Evolutionary conservation across 176 grass and related monocot species (phyloP).

Genomic region (Zea luxurians): DNA sequence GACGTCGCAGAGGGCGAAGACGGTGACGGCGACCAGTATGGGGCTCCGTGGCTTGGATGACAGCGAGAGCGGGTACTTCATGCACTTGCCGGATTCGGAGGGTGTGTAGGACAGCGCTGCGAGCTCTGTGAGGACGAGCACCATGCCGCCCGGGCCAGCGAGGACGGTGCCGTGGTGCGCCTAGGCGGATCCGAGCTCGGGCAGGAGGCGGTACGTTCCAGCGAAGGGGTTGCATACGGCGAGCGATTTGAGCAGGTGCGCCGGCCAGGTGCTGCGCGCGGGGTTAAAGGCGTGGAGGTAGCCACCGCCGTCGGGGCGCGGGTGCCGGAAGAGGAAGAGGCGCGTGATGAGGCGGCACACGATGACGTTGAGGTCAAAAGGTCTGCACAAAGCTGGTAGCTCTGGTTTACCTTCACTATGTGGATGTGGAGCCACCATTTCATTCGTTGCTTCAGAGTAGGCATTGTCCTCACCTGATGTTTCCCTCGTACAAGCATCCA

Average conservation of each 20-base stretch:
- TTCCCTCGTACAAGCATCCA: slow-evolving; percentile 11
- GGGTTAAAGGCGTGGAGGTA: too few species aligned
- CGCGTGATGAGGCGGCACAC: too few species aligned
- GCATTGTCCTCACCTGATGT: slow-evolving; percentile 5
- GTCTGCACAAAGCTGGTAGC: slow-evolving; percentile 9
- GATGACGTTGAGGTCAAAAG: slow-evolving; percentile 48
- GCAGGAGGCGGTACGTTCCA: slow-evolving; percentile 71
- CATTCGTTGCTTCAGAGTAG: background rate
- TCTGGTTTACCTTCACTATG: slow-evolving; percentile 39
- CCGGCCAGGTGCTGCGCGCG: slow-evolving; percentile 22
- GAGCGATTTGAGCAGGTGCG: slow-evolving; percentile 68
- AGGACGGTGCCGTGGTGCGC: slow-evolving; percentile 94
- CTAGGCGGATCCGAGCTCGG: slow-evolving; percentile 91
- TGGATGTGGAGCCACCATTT: slow-evolving; percentile 29
- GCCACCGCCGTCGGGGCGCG: too few species aligned
- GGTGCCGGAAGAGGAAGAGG: too few species aligned
- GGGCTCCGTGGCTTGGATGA: slow-evolving; percentile 90
- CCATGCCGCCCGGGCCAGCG: slow-evolving; percentile 60
- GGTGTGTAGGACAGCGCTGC: slow-evolving; percentile 82
- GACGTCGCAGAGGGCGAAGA: slow-evolving; percentile 88
- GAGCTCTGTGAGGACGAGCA: slow-evolving; percentile 85
- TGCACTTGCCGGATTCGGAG: slow-evolving; percentile 60
- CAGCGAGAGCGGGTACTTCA: slow-evolving; percentile 85
- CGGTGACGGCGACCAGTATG: slow-evolving; percentile 60
- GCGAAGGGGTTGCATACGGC: slow-evolving; percentile 85